Evolutionary conservation across 768 basidiomycete genomes (phyloP).

Genomic region (Vararia minispora): DNA sequence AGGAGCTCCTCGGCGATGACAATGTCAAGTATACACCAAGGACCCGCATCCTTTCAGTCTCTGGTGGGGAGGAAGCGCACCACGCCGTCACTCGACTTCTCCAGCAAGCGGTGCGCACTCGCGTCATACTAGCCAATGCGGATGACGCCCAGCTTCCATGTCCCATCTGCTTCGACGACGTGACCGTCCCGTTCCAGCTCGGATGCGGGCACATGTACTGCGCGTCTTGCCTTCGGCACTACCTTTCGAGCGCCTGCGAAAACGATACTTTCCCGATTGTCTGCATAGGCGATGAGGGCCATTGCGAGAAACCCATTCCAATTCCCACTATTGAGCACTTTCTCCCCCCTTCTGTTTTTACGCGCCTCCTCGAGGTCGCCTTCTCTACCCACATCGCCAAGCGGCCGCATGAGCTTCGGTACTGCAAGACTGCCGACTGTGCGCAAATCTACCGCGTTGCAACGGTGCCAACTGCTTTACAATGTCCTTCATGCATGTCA

Average conservation of each 20-base stretch:
- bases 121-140: not conserved
- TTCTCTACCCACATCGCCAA: conserved; percentile 14
- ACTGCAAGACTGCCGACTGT: conserved; percentile 20
- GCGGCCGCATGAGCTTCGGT: conserved; percentile 14
- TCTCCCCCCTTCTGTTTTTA: conserved; percentile 11
- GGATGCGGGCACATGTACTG: conserved; percentile 43
- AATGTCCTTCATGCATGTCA: conserved; percentile 41
- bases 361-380: conserved; percentile 13
- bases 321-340: conserved; percentile 10
- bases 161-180: conserved; percentile 42
- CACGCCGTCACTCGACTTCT: conserved; percentile 35
- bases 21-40: conserved; percentile 35
- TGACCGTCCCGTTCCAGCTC: conserved; percentile 29
- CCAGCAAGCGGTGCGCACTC: conserved; percentile 23
- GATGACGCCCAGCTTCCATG: conserved; percentile 23
- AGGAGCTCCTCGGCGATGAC: conserved; percentile 43
- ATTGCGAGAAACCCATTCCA: conserved; percentile 15
- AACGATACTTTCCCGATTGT: conserved; percentile 22
- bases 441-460: conserved; percentile 21
- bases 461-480: conserved; percentile 4
- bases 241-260: conserved; percentile 30
- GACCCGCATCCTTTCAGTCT: conserved; percentile 33
- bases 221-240: conserved; percentile 35
- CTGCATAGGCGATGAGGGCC: conserved; percentile 15
- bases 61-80: conserved; percentile 45